A percentile compares a stretch with the other conserved stretches of the same genome.
phyloP scores from a whole-genome alignment of 1,284 basidiomycete genomes.

The Irpex lacteus region DNA sequence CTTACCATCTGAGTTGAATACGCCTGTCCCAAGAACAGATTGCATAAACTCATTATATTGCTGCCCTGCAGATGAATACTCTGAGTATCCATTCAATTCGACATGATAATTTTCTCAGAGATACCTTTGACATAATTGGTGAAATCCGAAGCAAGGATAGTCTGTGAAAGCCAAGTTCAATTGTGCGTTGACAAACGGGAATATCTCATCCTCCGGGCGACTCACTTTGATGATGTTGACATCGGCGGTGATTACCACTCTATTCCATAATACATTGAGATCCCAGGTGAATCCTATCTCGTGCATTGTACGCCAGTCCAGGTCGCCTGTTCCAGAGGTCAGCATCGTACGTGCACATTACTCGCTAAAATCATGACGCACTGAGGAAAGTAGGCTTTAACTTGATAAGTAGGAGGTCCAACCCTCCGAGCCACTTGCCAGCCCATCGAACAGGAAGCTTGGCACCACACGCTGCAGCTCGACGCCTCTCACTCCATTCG shows the following conservation, averaged over 20 bases:
- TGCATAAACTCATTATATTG: slow-evolving; percentile 26
- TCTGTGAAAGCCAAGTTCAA: slow-evolving; percentile 8
- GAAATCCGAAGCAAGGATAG: slow-evolving; percentile 23
- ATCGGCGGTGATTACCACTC: slow-evolving; percentile 18
- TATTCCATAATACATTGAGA: slow-evolving; percentile 19
- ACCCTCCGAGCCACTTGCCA: slow-evolving; percentile 15
- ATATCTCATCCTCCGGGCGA: background rate
- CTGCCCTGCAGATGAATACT: slow-evolving; percentile 18
- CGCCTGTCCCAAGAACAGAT: slow-evolving; percentile 40
- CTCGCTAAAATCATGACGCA: slow-evolving; percentile 6
- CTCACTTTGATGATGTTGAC: slow-evolving; percentile 22
- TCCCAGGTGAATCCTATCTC: slow-evolving; percentile 17
- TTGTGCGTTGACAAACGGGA: background rate
- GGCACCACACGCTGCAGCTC: slow-evolving; percentile 17
- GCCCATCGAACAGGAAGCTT: slow-evolving; percentile 17
- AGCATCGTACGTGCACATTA: background rate
- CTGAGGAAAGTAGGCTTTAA: slow-evolving; percentile 18
- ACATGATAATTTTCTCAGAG: background rate
- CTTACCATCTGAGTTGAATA: slow-evolving; percentile 35
- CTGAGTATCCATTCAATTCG: background rate
- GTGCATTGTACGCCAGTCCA: slow-evolving; percentile 15
- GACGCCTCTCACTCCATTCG: slow-evolving; percentile 10
- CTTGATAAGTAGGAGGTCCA: slow-evolving; percentile 15
- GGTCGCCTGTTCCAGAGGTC: slow-evolving; percentile 13
- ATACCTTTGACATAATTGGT: slow-evolving; percentile 22